Evolutionary conservation across 768 basidiomycete genomes (phyloP).

Genomic region (Agaricus subrufescens): DNA sequence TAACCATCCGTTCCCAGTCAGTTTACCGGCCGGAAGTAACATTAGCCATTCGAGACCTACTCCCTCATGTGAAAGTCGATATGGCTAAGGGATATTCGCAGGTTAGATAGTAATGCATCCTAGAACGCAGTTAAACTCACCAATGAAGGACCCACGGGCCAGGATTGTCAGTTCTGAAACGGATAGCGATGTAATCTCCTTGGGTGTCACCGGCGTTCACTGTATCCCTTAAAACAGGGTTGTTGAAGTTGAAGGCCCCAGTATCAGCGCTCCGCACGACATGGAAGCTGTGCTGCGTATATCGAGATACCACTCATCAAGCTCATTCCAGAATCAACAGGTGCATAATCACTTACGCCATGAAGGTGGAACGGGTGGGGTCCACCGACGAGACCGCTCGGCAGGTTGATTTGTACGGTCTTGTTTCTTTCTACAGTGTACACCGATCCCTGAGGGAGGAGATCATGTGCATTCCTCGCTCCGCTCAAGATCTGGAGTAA

Average conservation of each 20-base stretch:
- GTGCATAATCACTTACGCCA: constrained; percentile 28
- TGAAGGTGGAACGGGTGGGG: constrained; percentile 44
- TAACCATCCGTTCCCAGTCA: background rate
- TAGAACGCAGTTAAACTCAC: constrained; percentile 11
- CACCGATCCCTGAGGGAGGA: constrained; percentile 36
- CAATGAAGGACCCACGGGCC: constrained; percentile 56
- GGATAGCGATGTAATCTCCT: constrained; percentile 45
- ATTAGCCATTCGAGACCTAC: constrained; percentile 12
- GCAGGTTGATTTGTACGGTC: constrained; percentile 42
- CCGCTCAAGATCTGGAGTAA: constrained; percentile 38
- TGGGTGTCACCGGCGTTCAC: constrained; percentile 32
- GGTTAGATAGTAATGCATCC: background rate
- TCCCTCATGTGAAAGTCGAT: constrained; percentile 32
- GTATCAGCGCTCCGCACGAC: constrained; percentile 39
- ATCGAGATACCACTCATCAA: background rate
- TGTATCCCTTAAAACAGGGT: constrained; percentile 53
- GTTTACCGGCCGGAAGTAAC: background rate
- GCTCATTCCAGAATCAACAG: background rate
- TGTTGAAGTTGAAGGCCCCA: constrained; percentile 31
- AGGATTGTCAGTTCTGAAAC: constrained; percentile 62
- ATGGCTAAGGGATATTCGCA: constrained; percentile 18
- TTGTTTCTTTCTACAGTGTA: constrained; percentile 41
- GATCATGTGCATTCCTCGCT: constrained; percentile 26
- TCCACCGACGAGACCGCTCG: constrained; percentile 22
- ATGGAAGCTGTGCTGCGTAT: constrained; percentile 27